Percentiles rank a stretch among this genome's conserved stretches.
Conservation (phyloP, 1,284 basidiomycete species). For the Cutaneotrichosporon cutaneum region DNA sequence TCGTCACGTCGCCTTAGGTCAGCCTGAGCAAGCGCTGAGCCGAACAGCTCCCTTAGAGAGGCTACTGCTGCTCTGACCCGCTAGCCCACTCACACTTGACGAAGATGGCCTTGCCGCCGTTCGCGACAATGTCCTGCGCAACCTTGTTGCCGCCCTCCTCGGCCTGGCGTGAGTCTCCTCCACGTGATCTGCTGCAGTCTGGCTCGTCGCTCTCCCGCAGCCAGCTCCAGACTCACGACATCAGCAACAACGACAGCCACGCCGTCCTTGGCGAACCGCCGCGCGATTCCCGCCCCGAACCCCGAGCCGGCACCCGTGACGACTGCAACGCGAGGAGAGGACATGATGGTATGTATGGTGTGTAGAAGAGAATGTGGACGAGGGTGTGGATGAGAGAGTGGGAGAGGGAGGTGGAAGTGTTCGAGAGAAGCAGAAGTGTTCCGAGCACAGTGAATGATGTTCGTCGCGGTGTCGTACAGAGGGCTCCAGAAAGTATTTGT, state of each 20-base stretch:
- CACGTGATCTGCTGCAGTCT: no score
- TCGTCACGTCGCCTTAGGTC: constrained; percentile 19
- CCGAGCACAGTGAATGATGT: no score
- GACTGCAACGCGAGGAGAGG: constrained; percentile 19
- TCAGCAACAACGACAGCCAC: constrained; percentile 22
- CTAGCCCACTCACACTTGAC: constrained; percentile 8
- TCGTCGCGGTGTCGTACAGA: no score
- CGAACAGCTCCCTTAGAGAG: no score
- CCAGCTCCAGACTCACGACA: constrained; percentile 19
- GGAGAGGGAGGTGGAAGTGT: no score
- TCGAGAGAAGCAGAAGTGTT: no score
- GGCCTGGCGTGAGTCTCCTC: constrained; percentile 15
- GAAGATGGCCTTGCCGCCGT: constrained; percentile 19
- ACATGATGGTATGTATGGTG: no score
- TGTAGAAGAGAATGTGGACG: no score
- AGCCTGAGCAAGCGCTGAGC: neutral
- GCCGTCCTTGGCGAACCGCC: constrained; percentile 17
- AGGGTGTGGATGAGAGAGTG: no score
- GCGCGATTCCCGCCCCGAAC: constrained; percentile 25
- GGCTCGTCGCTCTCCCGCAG: neutral
- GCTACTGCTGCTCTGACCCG: no score
- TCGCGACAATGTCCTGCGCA: constrained; percentile 14
- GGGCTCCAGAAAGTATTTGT: no score
- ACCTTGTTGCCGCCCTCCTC: constrained; percentile 19
- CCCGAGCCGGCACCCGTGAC: constrained; percentile 24